phyloP scores from a whole-genome alignment of 495 filamentous ascomycete genomes.

The Hypoxylon cercidicola region DNA sequence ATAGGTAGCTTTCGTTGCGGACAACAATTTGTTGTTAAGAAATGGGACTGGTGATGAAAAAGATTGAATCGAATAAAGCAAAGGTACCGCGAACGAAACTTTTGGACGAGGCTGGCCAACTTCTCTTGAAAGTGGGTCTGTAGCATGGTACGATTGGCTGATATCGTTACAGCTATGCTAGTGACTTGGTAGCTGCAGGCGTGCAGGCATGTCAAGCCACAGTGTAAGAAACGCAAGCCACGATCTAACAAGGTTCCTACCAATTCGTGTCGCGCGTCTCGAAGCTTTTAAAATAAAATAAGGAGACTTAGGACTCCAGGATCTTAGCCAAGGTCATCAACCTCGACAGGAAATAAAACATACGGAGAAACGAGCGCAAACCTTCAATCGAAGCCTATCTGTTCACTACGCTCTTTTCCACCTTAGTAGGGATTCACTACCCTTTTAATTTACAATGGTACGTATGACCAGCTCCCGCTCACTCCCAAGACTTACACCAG shows the following conservation, averaged over 20 bases:
- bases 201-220: not conserved
- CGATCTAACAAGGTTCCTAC: slow-evolving; percentile 12
- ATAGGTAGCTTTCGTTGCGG: not conserved
- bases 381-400: not conserved
- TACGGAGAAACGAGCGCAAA: not conserved
- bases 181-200: not conserved
- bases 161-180: too few relatives aligned
- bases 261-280: slow-evolving; percentile 40
- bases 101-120: slow-evolving; percentile 37
- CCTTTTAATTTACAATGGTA: slow-evolving; percentile 51
- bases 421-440: not conserved
- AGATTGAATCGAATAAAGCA: slow-evolving; percentile 22
- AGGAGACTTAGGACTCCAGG: slow-evolving; percentile 2
- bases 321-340: slow-evolving; percentile 34
- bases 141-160: slow-evolving; percentile 10
- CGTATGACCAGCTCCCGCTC: slow-evolving; percentile 10
- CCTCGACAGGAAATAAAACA: slow-evolving; percentile 11
- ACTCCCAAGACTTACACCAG: not conserved
- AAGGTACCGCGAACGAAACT: slow-evolving; percentile 26
- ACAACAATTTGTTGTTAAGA: not conserved
- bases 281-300: not conserved
- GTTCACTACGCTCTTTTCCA: not conserved
- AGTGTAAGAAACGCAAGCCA: slow-evolving; percentile 1
- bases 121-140: slow-evolving; percentile 11
- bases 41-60: slow-evolving; percentile 31